Conservation (phyloP, 768 basidiomycete genomes). For the Trametes cinnabarina region DNA sequence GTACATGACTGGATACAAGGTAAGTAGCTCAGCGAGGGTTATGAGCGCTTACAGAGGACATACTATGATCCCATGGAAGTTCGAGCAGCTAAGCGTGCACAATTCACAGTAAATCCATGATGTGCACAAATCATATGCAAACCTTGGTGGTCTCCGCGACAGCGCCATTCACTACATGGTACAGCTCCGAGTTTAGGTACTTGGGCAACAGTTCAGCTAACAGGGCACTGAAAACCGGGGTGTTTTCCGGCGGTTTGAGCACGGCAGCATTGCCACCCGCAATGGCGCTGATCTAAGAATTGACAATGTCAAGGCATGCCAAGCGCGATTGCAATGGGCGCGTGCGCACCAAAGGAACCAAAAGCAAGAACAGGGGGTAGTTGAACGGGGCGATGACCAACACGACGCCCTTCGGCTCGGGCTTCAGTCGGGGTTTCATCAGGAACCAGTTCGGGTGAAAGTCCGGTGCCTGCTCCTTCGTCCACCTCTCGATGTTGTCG, state of each 20-base stretch:
- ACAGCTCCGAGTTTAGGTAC: slow-evolving; percentile 66
- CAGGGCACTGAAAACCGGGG: slow-evolving; percentile 53
- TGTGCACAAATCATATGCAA: not conserved
- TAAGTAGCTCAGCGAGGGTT: not conserved
- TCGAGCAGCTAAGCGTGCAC: slow-evolving; percentile 53
- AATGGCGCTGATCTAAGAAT: slow-evolving; percentile 58
- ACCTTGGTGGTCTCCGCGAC: slow-evolving; percentile 62
- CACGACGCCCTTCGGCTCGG: slow-evolving; percentile 74
- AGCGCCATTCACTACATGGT: slow-evolving; percentile 67
- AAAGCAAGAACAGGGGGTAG: slow-evolving; percentile 60
- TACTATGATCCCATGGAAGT: slow-evolving; percentile 62
- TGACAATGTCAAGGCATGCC: not conserved
- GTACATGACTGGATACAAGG: slow-evolving; percentile 49
- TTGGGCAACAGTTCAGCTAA: slow-evolving; percentile 66
- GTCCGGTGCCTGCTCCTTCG: slow-evolving; percentile 55
- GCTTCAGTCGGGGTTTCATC: slow-evolving; percentile 61
- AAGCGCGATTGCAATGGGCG: not conserved
- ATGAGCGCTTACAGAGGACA: not conserved
- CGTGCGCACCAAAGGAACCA: slow-evolving; percentile 55
- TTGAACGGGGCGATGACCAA: slow-evolving; percentile 75
- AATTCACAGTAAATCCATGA: not conserved
- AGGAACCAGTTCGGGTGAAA: slow-evolving; percentile 57
- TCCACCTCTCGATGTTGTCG: slow-evolving; percentile 68
- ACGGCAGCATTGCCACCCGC: slow-evolving; percentile 72
- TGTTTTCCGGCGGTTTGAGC: slow-evolving; percentile 73